Evolutionary conservation across 768 basidiomycete species (phyloP).

Genomic region (Mycena venus): DNA sequence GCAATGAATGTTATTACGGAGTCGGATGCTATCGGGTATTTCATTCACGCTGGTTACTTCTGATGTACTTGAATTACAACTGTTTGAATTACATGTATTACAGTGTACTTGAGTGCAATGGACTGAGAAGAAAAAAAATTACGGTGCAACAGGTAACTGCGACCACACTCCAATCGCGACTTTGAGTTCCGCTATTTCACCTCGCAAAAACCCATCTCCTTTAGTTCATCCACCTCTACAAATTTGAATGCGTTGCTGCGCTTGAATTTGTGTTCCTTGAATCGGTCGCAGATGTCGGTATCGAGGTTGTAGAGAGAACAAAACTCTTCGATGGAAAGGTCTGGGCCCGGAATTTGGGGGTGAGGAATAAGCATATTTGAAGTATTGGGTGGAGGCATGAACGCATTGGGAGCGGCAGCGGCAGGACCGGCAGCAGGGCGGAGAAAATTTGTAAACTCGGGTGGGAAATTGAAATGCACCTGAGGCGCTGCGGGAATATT

Average conservation of each 20-base stretch:
- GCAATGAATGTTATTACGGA: constrained; percentile 43
- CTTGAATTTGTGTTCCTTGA: too few species aligned
- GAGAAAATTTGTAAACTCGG: background rate
- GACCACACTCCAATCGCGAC: constrained; percentile 1
- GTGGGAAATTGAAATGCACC: background rate
- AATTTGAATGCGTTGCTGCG: constrained; percentile 31
- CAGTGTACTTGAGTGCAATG: background rate
- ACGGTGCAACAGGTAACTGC: background rate
- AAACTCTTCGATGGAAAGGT: constrained; percentile 19
- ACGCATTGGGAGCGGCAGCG: background rate
- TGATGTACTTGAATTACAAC: constrained; percentile 18
- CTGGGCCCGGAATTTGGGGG: background rate
- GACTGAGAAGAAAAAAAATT: background rate
- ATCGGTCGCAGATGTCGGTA: constrained; percentile 9
- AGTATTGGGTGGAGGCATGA: background rate
- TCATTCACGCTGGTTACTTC: constrained; percentile 49
- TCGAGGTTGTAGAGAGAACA: constrained; percentile 12
- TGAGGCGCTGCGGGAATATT: background rate
- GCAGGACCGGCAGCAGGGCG: background rate
- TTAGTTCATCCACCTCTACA: constrained; percentile 28
- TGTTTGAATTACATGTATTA: background rate
- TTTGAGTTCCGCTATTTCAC: constrained; percentile 15
- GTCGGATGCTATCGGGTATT: constrained; percentile 45
- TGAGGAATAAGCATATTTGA: constrained; percentile 3
- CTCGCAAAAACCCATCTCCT: constrained; percentile 32